Evolutionary conservation across 495 filamentous ascomycete genomes (phyloP).

Genomic region (Amniculicola lignicola): DNA sequence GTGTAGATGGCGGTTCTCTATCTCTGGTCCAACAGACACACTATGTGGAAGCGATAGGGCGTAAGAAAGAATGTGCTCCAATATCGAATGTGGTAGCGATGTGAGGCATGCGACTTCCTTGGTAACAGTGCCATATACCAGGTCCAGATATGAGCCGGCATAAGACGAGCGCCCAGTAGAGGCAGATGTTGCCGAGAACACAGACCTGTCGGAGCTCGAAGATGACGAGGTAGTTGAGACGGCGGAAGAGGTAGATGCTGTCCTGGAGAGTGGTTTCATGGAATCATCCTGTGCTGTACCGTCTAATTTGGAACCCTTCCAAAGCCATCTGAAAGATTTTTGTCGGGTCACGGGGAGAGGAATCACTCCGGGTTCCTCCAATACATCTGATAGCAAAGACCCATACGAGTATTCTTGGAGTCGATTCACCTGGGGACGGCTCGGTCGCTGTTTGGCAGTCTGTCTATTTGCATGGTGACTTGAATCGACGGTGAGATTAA

Average conservation of each 20-base stretch:
- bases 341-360: neutral
- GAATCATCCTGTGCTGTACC: neutral
- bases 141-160: neutral
- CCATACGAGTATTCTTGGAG: neutral
- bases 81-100: constrained; percentile 9
- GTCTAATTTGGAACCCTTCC: neutral
- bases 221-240: neutral
- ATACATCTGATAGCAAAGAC: constrained; percentile 1
- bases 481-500: neutral
- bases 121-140: too few species aligned
- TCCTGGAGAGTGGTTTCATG: neutral
- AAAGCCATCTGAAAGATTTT: constrained; percentile 14
- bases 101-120: neutral
- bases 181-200: constrained; percentile 8
- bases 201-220: constrained; percentile 2
- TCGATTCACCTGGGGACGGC: too few species aligned
- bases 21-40: constrained; percentile 13
- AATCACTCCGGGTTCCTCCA: constrained; percentile 2
- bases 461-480: too few species aligned
- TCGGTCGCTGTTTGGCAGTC: too few species aligned
- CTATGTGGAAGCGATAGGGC: constrained; percentile 8
- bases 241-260: constrained; percentile 8
- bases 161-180: neutral
- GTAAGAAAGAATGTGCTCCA: constrained; percentile 26
- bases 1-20: constrained; percentile 6